Conservation (phyloP, 805 yeast genomes). For the Candida qinlingensis region DNA sequence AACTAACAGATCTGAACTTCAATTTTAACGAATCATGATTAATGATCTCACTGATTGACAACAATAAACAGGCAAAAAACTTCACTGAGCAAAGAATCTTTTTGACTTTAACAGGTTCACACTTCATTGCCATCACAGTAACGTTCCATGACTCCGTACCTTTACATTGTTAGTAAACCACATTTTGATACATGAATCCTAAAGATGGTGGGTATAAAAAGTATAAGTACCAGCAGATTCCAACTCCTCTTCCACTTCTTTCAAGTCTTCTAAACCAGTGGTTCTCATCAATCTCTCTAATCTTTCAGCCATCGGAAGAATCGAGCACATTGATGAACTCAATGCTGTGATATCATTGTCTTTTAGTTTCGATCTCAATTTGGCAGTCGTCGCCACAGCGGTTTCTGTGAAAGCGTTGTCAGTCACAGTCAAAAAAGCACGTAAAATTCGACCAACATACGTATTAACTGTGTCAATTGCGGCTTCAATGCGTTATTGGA, state of each 20-base stretch:
- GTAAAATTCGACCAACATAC: constrained; percentile 4
- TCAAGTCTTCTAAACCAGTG: constrained; percentile 15
- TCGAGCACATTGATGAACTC: constrained; percentile 16
- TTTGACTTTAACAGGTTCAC: constrained; percentile 8
- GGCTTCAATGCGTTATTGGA: constrained; percentile 10
- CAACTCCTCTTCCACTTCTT: constrained; percentile 18
- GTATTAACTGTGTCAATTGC: constrained; percentile 17
- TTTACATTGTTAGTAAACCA: not conserved
- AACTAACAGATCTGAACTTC: constrained; percentile 28
- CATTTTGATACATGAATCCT: not conserved
- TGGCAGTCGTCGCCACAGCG: constrained; percentile 11
- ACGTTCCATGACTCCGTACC: constrained; percentile 36
- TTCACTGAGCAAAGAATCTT: constrained; percentile 14
- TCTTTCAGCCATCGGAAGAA: constrained; percentile 29
- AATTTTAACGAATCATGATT: constrained; percentile 15
- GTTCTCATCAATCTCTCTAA: constrained; percentile 26
- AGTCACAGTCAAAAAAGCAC: not conserved
- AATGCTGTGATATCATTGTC: constrained; percentile 16
- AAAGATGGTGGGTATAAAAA: not conserved
- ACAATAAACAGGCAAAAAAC: constrained; percentile 27
- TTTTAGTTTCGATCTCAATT: constrained; percentile 8
- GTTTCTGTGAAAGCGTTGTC: constrained; percentile 8
- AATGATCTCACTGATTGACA: constrained; percentile 28
- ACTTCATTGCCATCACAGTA: constrained; percentile 24
- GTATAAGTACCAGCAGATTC: constrained; percentile 20